Percentiles rank a stretch among this genome's conserved stretches.
These are phyloP conservation scores for Stagonosporopsis vannaccii DNA, from an alignment of 2,329 filamentous ascomycete species.

Conservation along the genomic window DNA sequence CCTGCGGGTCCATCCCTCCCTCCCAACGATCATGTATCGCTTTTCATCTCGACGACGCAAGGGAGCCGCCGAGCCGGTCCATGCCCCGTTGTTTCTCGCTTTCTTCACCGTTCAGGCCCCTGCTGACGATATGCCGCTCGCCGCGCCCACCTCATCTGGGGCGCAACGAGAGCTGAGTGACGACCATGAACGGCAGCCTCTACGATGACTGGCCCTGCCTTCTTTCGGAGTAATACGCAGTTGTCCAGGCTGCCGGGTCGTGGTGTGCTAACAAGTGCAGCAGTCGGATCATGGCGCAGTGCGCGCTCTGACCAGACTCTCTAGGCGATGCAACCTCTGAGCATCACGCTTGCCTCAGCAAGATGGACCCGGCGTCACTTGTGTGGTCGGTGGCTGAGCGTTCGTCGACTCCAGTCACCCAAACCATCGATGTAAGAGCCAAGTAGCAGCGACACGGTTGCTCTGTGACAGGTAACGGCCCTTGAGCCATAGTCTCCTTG, in stretches of 20 bases:
- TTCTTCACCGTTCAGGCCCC: slow-evolving; percentile 23
- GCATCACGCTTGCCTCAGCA: slow-evolving; percentile 24
- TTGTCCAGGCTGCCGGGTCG: slow-evolving; percentile 40
- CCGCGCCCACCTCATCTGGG: slow-evolving; percentile 20
- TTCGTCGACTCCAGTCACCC: slow-evolving; percentile 19
- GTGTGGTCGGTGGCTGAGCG: slow-evolving; percentile 22
- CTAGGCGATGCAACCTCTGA: slow-evolving; percentile 39
- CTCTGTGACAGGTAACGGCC: slow-evolving; percentile 48
- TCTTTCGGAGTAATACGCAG: slow-evolving; percentile 49
- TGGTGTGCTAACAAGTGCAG: slow-evolving; percentile 30
- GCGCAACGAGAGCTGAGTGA: slow-evolving; percentile 18
- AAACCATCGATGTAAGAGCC: slow-evolving; percentile 21
- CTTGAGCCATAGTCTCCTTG: slow-evolving; percentile 24
- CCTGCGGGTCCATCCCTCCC: slow-evolving; percentile 29
- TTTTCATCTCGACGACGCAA: slow-evolving; percentile 25
- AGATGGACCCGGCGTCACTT: slow-evolving; percentile 24
- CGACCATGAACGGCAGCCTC: slow-evolving; percentile 17
- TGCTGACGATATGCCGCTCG: slow-evolving; percentile 32
- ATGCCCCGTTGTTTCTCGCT: slow-evolving; percentile 24
- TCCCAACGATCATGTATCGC: slow-evolving; percentile 28
- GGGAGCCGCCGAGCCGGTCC: slow-evolving; percentile 26
- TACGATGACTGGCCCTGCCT: slow-evolving; percentile 32
- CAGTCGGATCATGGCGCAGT: slow-evolving; percentile 42
- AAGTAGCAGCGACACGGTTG: slow-evolving; percentile 26
- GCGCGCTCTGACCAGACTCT: slow-evolving; percentile 30